Base-by-base conservation (phyloP, 305 asterid species). In the Rubia occidens region DNA sequence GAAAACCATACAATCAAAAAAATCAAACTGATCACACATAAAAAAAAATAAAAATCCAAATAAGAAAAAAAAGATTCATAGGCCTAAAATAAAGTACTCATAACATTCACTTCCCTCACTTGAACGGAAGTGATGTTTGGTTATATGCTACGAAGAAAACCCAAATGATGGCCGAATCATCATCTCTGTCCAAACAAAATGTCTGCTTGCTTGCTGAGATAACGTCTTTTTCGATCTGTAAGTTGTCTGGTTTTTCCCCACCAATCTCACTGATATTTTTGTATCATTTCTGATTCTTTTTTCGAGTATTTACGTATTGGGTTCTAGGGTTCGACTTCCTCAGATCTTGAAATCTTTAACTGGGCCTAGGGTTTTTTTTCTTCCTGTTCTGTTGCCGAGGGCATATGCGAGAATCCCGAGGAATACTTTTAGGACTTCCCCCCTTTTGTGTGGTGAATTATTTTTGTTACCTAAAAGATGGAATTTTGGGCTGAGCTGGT, bases 201-300 rank as follows among this genome's bases (percentile, higher is more conserved):
- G 64, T n/a, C 69, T 66, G 51, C 59, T 68, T 68, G 62, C 63
- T 43, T 65, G 44, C 20, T 58, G 75, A 66, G 78, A 74, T n/a
- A 58, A 56, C 76, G 6, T 37, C 61, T 72, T 67, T 66, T 61
- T 72, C 73, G 82, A 80, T 77, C 78, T 72, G 80, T 80, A 60
- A 77, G 82, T 77, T 60, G 53, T 40, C 39, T 63, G 17, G 24
- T 32, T 67, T 29, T 26, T 13, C 43, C 71, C 54, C 9, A 40
- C 43, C 60, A 60, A 5, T 60, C 18, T 29, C 42, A 44, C 65
- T 45, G 11, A 60, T 24, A 53, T 58, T 67, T 67, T 42, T 55
- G 8, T 42, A 72, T 64, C 63, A 40, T 70, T 45, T 67, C 67
- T 24, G 24, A 32, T 42, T 76, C 11, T 42, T 60, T 43, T 61